Base-by-base conservation (phyloP, 2,329 filamentous ascomycete genomes). In the Ceratocystis diversiconidia region DNA sequence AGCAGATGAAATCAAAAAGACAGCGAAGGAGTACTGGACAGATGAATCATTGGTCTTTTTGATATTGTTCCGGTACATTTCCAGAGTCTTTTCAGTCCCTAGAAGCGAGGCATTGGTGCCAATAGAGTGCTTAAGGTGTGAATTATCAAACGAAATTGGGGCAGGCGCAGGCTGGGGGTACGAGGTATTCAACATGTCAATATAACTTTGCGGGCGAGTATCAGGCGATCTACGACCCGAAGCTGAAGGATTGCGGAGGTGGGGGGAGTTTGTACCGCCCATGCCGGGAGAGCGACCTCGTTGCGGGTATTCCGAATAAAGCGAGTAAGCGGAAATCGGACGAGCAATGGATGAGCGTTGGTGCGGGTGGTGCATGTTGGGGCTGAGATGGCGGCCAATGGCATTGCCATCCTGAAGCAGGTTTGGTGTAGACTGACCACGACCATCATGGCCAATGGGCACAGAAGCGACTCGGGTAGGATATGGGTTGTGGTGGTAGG, bases 1-100 rank as follows among this genome's bases (percentile, higher is more conserved):
- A 50, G 92, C 92, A 1, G 90, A 87, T 60, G 92, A 89, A 70
- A 97, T 87, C 78, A 99, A 85, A 74, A 95, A 96, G 46, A 97
- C 83, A 1, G 94, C 94, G 76, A 99, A 97, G 36, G 95, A 94
- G 75, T 97, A 97, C 75, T 96, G 91, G 43, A 95, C 89, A 3
- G 88, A 86, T 17, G 87, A 81, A 74, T 96, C 91, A 69, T 88
- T 94, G 2, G 94, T 95, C 79, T 99, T 99, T 78, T 96, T 97
- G 67, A 96, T 90, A 72, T 97, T 99, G 65, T 88, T 87, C 57
- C 92, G 84, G 75, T 99, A 99, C 92, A 97, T 96, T 65, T 97
- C 92, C 61, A 99, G 82, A 1, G 94, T 99, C 76, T 97, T 92
- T 73, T 92, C 89, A 43, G 90, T 87, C 72, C 90, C 92, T 36